Evolutionary conservation across 108 stramenopile genomes (phyloP).

Genomic region (Nitzschia putrida): DNA sequence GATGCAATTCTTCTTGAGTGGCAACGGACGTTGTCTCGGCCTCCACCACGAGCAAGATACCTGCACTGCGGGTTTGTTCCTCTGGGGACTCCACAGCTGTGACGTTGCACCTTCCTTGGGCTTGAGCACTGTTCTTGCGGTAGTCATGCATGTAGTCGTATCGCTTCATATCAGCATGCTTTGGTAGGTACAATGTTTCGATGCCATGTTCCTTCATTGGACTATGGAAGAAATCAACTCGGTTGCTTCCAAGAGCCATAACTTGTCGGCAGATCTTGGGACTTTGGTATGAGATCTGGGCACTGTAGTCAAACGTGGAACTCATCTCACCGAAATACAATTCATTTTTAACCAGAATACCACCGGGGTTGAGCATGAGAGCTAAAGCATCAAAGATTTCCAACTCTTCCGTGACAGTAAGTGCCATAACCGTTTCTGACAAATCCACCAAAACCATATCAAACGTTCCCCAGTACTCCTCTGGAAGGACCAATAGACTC

Average conservation of each 20-base stretch:
- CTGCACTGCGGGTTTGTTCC: conserved; percentile 27
- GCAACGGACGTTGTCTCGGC: conserved; percentile 50
- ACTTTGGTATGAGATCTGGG: conserved; percentile 38
- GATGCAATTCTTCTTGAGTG: conserved; percentile 4
- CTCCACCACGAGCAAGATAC: conserved; percentile 59
- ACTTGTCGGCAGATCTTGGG: conserved; percentile 68
- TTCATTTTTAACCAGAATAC: conserved; percentile 87
- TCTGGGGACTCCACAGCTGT: conserved; percentile 39
- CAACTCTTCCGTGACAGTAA: conserved; percentile 68
- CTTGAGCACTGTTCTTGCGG: conserved; percentile 13
- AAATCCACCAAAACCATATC: conserved; percentile 86
- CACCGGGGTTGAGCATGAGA: conserved; percentile 73
- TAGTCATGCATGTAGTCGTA: conserved; percentile 14
- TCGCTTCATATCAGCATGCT: conserved; percentile 1
- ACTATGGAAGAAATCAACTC: conserved; percentile 35
- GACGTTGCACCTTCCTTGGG: neutral
- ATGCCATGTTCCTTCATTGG: conserved; percentile 25
- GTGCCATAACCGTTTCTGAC: conserved; percentile 69
- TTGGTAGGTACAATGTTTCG: conserved; percentile 22
- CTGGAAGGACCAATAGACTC: conserved; percentile 64
- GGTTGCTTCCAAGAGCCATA: conserved; percentile 52
- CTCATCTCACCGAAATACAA: conserved; percentile 12
- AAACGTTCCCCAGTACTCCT: conserved; percentile 86
- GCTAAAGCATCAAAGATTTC: conserved; percentile 78
- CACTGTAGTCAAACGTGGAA: conserved; percentile 33